Evolutionary conservation across 2,329 filamentous ascomycete species (phyloP).

Genomic region (Paecilomyces sp.): DNA sequence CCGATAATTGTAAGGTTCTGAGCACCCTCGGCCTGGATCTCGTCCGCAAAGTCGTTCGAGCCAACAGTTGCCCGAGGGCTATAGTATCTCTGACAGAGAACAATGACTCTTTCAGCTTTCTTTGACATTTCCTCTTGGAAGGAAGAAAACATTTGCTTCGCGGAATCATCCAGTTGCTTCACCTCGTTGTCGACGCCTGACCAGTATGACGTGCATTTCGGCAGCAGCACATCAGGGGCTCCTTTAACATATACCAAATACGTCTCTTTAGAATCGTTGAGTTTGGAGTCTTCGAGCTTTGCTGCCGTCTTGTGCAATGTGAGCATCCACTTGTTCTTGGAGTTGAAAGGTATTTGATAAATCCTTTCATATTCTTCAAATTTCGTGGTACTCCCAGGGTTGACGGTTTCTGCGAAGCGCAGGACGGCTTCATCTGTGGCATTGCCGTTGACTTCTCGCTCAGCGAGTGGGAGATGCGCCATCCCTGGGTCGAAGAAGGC

Average conservation of each 20-base stretch:
- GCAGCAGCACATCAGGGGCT: conserved; percentile 66
- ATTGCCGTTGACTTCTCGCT: conserved; percentile 64
- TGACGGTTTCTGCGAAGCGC: conserved; percentile 61
- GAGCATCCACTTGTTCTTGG: conserved; percentile 79
- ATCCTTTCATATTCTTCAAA: conserved; percentile 57
- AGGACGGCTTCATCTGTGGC: conserved; percentile 71
- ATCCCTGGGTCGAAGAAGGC: conserved; percentile 66
- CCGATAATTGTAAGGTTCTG: conserved; percentile 44
- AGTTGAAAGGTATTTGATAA: conserved; percentile 70
- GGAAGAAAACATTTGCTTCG: conserved; percentile 45
- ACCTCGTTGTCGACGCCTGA: conserved; percentile 51
- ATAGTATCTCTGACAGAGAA: conserved; percentile 58
- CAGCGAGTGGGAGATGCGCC: conserved; percentile 49
- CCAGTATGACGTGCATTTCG: conserved; percentile 54
- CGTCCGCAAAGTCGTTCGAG: conserved; percentile 46
- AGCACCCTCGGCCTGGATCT: conserved; percentile 35
- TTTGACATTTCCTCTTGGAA: conserved; percentile 63
- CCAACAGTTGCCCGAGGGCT: conserved; percentile 34
- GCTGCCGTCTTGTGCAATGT: conserved; percentile 39
- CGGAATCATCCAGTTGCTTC: conserved; percentile 43
- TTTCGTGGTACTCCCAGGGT: conserved; percentile 44
- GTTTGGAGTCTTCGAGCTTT: conserved; percentile 11
- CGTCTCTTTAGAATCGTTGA: conserved; percentile 1
- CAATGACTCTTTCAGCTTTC: conserved; percentile 62
- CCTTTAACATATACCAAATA: conserved; percentile 57